Evolutionary conservation across 2,329 filamentous ascomycete genomes (phyloP).

Genomic region (Cercospora sp.): DNA sequence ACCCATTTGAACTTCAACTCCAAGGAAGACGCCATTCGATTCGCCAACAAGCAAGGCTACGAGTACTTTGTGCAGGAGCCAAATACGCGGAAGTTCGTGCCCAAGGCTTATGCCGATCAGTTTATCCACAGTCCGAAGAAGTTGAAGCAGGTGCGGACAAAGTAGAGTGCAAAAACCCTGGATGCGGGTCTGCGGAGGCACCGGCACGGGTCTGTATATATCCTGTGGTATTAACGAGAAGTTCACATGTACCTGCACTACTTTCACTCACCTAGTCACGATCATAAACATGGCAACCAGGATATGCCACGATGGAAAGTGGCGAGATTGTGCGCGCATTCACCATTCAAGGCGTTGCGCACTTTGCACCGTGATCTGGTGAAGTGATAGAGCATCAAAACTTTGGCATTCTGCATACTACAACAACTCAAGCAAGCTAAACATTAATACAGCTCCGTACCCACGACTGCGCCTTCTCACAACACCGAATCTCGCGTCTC

Average conservation of each 20-base stretch:
- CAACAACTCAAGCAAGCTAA: background rate
- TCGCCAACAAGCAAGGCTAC: constrained; percentile 98
- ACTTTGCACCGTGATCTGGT: background rate
- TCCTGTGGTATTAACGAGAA: constrained; percentile 11
- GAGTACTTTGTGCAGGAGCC: constrained; percentile 99
- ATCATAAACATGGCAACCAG: background rate
- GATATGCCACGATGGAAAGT: background rate
- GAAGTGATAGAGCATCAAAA: background rate
- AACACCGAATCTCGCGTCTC: background rate
- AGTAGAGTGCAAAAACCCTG: constrained; percentile 58
- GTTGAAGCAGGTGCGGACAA: constrained; percentile 77
- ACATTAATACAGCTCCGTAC: background rate
- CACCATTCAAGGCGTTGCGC: background rate
- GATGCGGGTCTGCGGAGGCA: background rate
- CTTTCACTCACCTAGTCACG: background rate
- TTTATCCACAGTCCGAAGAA: constrained; percentile 83
- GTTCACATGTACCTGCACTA: background rate
- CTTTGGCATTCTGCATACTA: background rate
- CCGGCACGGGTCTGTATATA: constrained; percentile 6
- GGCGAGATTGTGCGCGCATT: background rate
- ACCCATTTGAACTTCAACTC: constrained; percentile 85
- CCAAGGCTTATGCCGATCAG: constrained; percentile 97
- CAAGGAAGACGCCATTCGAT: constrained; percentile 92
- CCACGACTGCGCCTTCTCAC: background rate
- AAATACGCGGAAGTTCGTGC: constrained; percentile 78